A percentile compares a stretch with the other conserved stretches of the same genome.
These are phyloP conservation scores for Sugiyamaella boreocaroliniensis DNA, from an alignment of 805 yeast genomes.

Conservation along the genomic window DNA sequence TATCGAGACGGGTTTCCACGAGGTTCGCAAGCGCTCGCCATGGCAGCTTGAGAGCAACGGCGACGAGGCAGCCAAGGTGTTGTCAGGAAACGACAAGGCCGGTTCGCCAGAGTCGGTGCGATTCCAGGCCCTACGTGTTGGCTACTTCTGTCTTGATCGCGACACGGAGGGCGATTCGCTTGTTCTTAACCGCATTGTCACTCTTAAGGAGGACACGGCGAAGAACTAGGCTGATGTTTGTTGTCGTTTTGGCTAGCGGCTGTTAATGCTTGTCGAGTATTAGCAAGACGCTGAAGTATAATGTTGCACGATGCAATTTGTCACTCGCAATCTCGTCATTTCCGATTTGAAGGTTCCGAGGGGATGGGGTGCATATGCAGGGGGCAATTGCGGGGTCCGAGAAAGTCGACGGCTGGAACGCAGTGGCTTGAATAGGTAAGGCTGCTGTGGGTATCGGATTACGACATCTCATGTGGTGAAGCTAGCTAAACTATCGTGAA, in stretches of 20 bases:
- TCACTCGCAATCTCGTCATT: no score
- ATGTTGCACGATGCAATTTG: no score
- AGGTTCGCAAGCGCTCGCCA: slow-evolving; percentile 65
- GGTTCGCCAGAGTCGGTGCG: slow-evolving; percentile 74
- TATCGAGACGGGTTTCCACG: slow-evolving; percentile 70
- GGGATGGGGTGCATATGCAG: not conserved
- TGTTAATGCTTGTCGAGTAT: no score
- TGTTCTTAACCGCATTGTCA: slow-evolving; percentile 84
- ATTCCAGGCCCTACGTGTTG: slow-evolving; percentile 96
- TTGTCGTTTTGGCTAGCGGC: no score
- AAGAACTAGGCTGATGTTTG: slow-evolving; percentile 17
- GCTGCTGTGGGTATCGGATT: no score
- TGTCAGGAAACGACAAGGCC: slow-evolving; percentile 55
- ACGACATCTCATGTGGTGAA: no score
- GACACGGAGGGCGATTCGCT: slow-evolving; percentile 59
- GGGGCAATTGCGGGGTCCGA: not conserved
- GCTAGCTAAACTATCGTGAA: no score
- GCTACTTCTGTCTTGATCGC: slow-evolving; percentile 86
- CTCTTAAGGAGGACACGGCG: slow-evolving; percentile 70
- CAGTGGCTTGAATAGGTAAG: not conserved
- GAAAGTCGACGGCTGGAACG: not conserved
- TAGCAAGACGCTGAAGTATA: no score
- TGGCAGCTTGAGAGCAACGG: slow-evolving; percentile 54
- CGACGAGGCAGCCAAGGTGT: slow-evolving; percentile 44
- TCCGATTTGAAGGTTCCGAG: no score